Conservation (phyloP, 148 eudicot species). For the Spergularia marina region DNA sequence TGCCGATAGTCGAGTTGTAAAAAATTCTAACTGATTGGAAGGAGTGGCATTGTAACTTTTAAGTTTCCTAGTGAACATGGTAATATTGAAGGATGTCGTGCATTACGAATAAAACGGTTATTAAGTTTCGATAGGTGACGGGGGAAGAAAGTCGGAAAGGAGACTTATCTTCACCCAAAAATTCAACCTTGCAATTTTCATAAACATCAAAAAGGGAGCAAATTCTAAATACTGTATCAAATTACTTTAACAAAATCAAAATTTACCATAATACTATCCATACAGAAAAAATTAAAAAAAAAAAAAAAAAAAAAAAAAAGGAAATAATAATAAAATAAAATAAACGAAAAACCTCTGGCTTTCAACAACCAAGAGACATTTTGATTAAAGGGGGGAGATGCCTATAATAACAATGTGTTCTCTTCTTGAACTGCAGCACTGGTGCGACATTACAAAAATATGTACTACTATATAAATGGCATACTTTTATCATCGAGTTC, state of each 20-base stretch:
- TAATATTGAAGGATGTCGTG: too few species aligned
- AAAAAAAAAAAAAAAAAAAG: too few species aligned
- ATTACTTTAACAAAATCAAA: constrained; percentile 12
- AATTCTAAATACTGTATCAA: constrained; percentile 10
- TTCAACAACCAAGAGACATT: constrained; percentile 5
- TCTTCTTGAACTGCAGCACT: not conserved
- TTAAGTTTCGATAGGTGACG: too few species aligned
- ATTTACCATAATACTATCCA: constrained; percentile 9
- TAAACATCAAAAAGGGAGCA: not conserved
- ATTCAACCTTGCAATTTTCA: not conserved
- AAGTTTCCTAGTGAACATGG: too few species aligned
- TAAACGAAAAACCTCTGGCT: not conserved
- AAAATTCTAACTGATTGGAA: too few species aligned
- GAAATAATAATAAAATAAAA: too few species aligned
- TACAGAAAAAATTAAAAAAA: constrained; percentile 1
- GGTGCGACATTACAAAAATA: constrained; percentile 8
- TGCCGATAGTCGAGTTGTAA: too few species aligned
- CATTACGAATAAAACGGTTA: too few species aligned
- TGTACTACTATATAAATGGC: constrained; percentile 1
- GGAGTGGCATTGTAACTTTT: too few species aligned
- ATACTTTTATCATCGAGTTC: not conserved
- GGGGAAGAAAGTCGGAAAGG: too few species aligned
- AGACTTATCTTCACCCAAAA: too few species aligned
- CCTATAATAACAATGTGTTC: not conserved
- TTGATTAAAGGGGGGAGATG: not conserved